Evolutionary conservation across 352 stramenopile genomes (phyloP), one percentile per base, ranked within the genome.

Genomic region (Phytophthora crassamura): DNA sequence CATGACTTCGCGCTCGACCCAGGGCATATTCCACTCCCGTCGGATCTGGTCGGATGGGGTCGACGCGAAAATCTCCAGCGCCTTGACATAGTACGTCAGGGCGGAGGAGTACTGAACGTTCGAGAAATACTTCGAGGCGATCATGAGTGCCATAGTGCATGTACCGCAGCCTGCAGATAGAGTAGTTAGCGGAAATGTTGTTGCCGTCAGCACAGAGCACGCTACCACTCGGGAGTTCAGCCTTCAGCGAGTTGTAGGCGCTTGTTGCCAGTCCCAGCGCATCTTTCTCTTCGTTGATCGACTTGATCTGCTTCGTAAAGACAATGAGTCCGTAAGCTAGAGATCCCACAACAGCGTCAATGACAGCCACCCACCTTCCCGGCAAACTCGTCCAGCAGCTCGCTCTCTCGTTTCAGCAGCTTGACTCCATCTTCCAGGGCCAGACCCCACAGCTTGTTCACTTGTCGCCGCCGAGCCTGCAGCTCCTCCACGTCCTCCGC

Each of bases 21-120:
- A 50, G 4, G 42, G 20, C 42, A 50, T 50, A 30, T 35, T 50
- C 42, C 42, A 50, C 8, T 50, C 42, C 12, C 20, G 22, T 50
- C 20, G 2, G 20, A 7, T 36, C 20, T 35, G 42, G 18, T 50
- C 42, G 22, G 20, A 33, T 18, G 20, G 42, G 22, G 12, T 20
- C 7, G 20, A 25, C 42, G 20, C 25, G 12, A 50, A 35, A 36
- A 36, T 18, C 9, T 50, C 42, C 4, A 50, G 20, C 22, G 8
- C 42, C 11, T 35, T 25, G 11, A 50, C 20, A 35, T 50, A 50
- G 12, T 36, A 50, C 10, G 20, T 35, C 25, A 50, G 14, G 16
- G 42, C 42, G 11, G 42, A 34, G 5, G 42, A 35, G 25, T 36
- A 35, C 12, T 20, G 22, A 35, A 2, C 7, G 6, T 20, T 20